phyloP scores from a whole-genome alignment of 805 yeast species.

The Ogataea angusta region DNA sequence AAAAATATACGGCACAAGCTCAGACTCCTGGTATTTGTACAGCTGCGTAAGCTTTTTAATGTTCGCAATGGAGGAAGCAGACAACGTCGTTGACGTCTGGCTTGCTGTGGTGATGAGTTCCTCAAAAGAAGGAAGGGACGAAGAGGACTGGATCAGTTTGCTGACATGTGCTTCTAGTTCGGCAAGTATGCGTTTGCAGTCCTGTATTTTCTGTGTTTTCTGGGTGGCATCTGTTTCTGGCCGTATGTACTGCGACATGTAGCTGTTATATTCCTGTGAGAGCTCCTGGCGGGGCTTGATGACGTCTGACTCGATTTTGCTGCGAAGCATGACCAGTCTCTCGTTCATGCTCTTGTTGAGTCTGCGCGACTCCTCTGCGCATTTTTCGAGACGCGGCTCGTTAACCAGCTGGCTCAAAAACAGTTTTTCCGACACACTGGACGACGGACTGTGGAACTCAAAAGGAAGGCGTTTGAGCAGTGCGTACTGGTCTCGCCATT shows the following conservation, averaged over 20 bases:
- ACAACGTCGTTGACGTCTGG: constrained; percentile 26
- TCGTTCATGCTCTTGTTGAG: constrained; percentile 18
- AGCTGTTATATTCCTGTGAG: constrained; percentile 39
- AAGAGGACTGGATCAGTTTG: constrained; percentile 20
- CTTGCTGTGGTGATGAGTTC: constrained; percentile 31
- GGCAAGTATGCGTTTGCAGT: constrained; percentile 20
- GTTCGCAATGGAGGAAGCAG: constrained; percentile 24
- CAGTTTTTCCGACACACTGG: constrained; percentile 15
- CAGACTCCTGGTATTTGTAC: constrained; percentile 21
- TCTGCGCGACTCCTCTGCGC: constrained; percentile 32
- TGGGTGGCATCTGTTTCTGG: constrained; percentile 10
- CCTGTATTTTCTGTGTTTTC: constrained; percentile 14
- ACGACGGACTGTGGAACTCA: constrained; percentile 17
- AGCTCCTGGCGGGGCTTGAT: constrained; percentile 35
- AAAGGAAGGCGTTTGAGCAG: constrained; percentile 28
- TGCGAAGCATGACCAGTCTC: constrained; percentile 30
- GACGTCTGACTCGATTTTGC: constrained; percentile 37
- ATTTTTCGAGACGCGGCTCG: constrained; percentile 25
- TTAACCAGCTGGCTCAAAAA: constrained; percentile 35
- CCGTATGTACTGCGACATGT: constrained; percentile 37
- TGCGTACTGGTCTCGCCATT: constrained; percentile 37
- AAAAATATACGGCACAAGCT: constrained; percentile 32
- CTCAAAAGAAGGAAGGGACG: constrained; percentile 29
- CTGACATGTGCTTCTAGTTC: constrained; percentile 25
- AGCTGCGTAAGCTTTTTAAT: constrained; percentile 21